Conservation (phyloP, 495 filamentous ascomycete species). For the Trichocladium uniseriatum region DNA sequence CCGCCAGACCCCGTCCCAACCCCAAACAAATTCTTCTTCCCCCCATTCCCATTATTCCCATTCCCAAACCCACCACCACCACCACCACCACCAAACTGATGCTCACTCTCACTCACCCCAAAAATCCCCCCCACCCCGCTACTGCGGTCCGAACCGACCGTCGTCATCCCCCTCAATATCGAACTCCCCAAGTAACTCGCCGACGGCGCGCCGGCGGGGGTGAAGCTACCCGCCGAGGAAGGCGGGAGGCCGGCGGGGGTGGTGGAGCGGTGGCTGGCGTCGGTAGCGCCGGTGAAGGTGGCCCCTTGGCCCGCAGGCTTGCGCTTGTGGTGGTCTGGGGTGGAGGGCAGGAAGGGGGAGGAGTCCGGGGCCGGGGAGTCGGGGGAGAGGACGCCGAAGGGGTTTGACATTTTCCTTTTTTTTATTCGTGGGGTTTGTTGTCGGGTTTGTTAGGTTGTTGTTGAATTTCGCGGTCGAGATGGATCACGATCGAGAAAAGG, state of each 20-base stretch:
- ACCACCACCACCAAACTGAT: not conserved
- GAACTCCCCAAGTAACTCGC: constrained; percentile 59
- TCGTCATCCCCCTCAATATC: constrained; percentile 37
- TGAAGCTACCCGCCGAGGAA: constrained; percentile 51
- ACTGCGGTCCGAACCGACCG: not conserved
- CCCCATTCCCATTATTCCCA: not conserved
- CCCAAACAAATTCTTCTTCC: constrained; percentile 1
- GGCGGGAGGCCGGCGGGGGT: constrained; percentile 69
- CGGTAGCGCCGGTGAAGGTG: constrained; percentile 2
- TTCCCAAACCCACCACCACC: not conserved
- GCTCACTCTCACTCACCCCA: not conserved
- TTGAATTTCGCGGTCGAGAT: not conserved
- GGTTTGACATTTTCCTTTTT: not conserved
- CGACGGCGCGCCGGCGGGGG: constrained; percentile 59
- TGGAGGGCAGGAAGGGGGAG: not conserved
- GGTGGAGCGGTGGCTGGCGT: constrained; percentile 52
- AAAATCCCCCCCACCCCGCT: not conserved
- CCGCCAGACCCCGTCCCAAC: no score
- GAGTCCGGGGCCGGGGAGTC: not conserved
- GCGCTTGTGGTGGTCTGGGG: constrained; percentile 1
- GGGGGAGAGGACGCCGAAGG: constrained; percentile 7
- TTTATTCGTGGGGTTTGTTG: not conserved
- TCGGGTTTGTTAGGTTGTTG: not conserved
- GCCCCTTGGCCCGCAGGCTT: no score
- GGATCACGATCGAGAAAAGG: no score